Base-by-base conservation (phyloP, 495 filamentous ascomycete genomes). In the Jackrogersella minutella region DNA sequence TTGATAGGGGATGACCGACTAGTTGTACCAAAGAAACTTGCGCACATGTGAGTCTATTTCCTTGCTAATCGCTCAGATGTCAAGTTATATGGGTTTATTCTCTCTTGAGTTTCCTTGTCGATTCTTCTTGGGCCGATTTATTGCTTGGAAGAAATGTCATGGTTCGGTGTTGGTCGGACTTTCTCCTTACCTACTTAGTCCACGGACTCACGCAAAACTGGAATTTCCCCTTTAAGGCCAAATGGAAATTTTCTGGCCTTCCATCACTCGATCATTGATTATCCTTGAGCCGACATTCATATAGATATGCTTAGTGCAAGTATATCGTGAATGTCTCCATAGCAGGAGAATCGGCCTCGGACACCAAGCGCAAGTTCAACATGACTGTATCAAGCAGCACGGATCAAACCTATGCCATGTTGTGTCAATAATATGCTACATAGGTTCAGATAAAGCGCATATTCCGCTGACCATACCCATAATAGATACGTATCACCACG, bases 1-100 rank as follows among this genome's bases (percentile, higher is more conserved):
- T 82, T 98, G 1, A 87, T 99, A 9, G 95, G 95, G 6, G 79
- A 89, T 61, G 91, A 96, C 71, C 82, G 93, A 22, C 80, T 97
- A 56, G 96, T 99, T 65, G 91, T 93, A 13, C 94, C 95, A 0
- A 84, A 79, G 66, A 89, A 93, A 61, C 78, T 99, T 22, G 86
- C 86, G 6, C 90, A 93, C 75, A 86, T 97, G 84, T 86, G 62
- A 70, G 79, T 81, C 41, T 17, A 19, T 17, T 22, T 39, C 30
- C 11, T 33, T 2, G 47, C 19, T 11, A 22, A 36, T 11, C 58
- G 1, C 24, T 16, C 58, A 4, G 10, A 14, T 22, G 13, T 54
- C 13, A 14, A 6, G 22, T n/a, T n/a, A n/a, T n/a, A n/a, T n/a
- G n/a, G n/a, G n/a, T n/a, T n/a, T n/a, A n/a, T n/a, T 9, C 10